Percentiles rank a stretch among this genome's conserved stretches.
Evolutionary conservation across 306 rosid species (phyloP).

Genomic region (Astragalus membranaceus): DNA sequence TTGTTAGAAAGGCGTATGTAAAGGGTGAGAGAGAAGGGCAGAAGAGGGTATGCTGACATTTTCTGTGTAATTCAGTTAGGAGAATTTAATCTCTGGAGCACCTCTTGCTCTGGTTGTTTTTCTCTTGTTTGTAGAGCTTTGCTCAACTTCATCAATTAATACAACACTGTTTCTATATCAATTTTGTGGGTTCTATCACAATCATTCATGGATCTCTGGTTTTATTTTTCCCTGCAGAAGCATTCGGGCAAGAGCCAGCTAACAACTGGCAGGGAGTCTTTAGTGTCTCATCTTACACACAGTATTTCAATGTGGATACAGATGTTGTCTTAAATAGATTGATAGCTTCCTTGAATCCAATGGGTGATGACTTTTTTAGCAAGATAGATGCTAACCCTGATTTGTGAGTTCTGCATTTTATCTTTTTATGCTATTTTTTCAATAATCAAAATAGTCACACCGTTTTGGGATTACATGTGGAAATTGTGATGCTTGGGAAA

Average conservation of each 20-base stretch:
- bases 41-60: no score
- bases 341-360: slow-evolving; percentile 74
- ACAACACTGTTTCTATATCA: no score
- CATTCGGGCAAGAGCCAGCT: slow-evolving; percentile 72
- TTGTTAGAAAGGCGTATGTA: no score
- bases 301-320: slow-evolving; percentile 89
- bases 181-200: background rate
- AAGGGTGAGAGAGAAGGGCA: no score
- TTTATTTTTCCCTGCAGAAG: slow-evolving; percentile 40
- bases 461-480: background rate
- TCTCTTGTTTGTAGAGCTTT: no score
- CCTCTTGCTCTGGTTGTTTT: no score
- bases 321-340: slow-evolving; percentile 71
- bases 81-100: no score
- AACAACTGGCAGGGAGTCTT: slow-evolving; percentile 86
- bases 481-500: background rate
- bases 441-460: background rate
- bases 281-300: slow-evolving; percentile 69
- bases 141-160: no score
- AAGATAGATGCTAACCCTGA: slow-evolving; percentile 97
- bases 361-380: slow-evolving; percentile 68
- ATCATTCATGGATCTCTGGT: background rate
- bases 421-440: background rate
- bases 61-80: no score
- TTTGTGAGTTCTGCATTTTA: slow-evolving; percentile 51